A percentile compares a stretch with the other conserved stretches of the same genome.
Evolutionary conservation across 805 yeast genomes (phyloP).

Genomic region (Candida ficus): DNA sequence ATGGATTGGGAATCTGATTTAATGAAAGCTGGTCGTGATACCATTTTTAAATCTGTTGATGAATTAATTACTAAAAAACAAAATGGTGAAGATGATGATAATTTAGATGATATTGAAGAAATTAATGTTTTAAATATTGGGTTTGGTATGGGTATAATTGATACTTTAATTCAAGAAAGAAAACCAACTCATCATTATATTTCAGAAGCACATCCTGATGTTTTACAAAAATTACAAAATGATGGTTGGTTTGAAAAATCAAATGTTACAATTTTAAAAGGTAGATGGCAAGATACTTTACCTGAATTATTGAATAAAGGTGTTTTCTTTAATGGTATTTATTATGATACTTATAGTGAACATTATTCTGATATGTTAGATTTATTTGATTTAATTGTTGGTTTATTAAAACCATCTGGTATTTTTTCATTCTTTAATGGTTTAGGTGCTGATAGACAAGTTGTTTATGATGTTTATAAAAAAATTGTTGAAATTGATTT

Average conservation of each 20-base stretch:
- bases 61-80: slow-evolving; percentile 16
- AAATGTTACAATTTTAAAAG: slow-evolving; percentile 70
- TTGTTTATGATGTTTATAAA: slow-evolving; percentile 80
- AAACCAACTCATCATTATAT: slow-evolving; percentile 74
- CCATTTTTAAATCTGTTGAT: slow-evolving; percentile 49
- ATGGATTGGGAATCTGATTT: slow-evolving; percentile 91
- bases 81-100: not conserved
- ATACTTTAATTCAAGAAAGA: slow-evolving; percentile 58
- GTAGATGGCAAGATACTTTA: slow-evolving; percentile 89
- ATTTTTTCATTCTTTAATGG: slow-evolving; percentile 91
- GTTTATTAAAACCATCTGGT: slow-evolving; percentile 76
- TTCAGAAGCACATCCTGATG: slow-evolving; percentile 94
- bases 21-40: slow-evolving; percentile 76
- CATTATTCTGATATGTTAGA: slow-evolving; percentile 87
- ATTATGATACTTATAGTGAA: slow-evolving; percentile 91
- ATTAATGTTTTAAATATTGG: slow-evolving; percentile 75
- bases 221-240: slow-evolving; percentile 53
- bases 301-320: slow-evolving; percentile 59
- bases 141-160: slow-evolving; percentile 96
- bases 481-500: slow-evolving; percentile 77
- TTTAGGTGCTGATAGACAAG: slow-evolving; percentile 70
- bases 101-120: slow-evolving; percentile 30
- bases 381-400: slow-evolving; percentile 75
- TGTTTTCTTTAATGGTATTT: slow-evolving; percentile 82
- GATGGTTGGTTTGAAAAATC: slow-evolving; percentile 83